Evolutionary conservation across 2,329 filamentous ascomycete species (phyloP), one percentile per base, ranked within the genome.

Genomic region (Claviceps sp.): DNA sequence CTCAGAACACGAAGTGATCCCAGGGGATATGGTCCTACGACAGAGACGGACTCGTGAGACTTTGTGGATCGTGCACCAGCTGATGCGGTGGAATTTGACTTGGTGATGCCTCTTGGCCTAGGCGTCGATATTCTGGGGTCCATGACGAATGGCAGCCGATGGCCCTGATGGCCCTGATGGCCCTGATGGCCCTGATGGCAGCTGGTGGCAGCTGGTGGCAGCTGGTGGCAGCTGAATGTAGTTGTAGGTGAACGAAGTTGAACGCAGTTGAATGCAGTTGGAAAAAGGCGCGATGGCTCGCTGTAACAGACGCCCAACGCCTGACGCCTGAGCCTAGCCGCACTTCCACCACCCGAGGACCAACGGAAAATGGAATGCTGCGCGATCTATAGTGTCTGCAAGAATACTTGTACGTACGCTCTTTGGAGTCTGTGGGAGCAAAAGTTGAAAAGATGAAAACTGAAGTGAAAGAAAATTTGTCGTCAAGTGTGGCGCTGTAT

Each of bases 1-100:
- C 64, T 56, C 53, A 70, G 63, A 38, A 76, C 61, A 17, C 65
- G 67, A 22, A 77, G 65, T 13, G 62, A 67, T 5, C 74, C 74
- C 34, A 72, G 57, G 13, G 73, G 71, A 51, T 68, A 59, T 1
- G 62, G 61, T n/a, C 71, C 70, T 22, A 68, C 64, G 29, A 65
- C 67, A 6, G 61, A 60, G 4, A 71, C 60, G 9, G 69, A 72
- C 49, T 62, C 60, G 55, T 65, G 61, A 5, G 69, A 72, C 46
- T 59, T 64, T 47, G 62, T 63, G 4, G 64, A 66, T 46, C 58
- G 56, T 14, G 51, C 53, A 54, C 55, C 57, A 49, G 56, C 54
- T 13, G 58, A 62, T 40, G 51, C 50, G 38, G 50, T 59, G 4
- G 68, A 70, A 57, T 66, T 58, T 50, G 68, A 68, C 58, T 68